Percentiles rank a stretch among this genome's conserved stretches.
phyloP scores from a whole-genome alignment of 2,329 filamentous ascomycete species.

The Scorias spongiosa region DNA sequence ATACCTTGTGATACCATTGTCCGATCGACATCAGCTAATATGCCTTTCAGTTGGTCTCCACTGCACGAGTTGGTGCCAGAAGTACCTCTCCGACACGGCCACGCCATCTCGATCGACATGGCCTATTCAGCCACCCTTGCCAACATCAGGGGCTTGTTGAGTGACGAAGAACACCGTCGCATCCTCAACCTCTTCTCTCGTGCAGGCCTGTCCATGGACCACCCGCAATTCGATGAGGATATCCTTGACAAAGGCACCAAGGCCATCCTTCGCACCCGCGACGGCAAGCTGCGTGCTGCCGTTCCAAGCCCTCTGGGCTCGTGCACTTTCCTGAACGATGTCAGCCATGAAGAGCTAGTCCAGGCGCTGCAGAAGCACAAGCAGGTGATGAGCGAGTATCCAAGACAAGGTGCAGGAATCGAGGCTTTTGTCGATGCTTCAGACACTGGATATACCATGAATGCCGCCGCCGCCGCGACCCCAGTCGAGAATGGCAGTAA shows the following conservation, averaged over 20 bases:
- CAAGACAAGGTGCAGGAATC: constrained; percentile 48
- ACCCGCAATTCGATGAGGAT: constrained; percentile 49
- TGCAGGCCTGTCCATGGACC: constrained; percentile 57
- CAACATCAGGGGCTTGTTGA: constrained; percentile 45
- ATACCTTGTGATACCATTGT: background rate
- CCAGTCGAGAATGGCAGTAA: constrained; percentile 20
- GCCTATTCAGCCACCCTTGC: constrained; percentile 57
- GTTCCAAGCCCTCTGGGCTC: constrained; percentile 52
- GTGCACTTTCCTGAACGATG: constrained; percentile 55
- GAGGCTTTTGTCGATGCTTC: constrained; percentile 55
- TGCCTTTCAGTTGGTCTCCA: constrained; percentile 44
- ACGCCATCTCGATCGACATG: constrained; percentile 65
- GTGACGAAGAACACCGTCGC: constrained; percentile 43
- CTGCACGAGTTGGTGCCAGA: constrained; percentile 55
- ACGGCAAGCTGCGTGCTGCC: constrained; percentile 51
- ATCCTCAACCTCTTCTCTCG: constrained; percentile 54
- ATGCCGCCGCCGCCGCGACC: constrained; percentile 24
- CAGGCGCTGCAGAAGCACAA: constrained; percentile 48
- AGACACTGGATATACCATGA: constrained; percentile 47
- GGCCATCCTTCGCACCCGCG: constrained; percentile 56
- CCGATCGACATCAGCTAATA: constrained; percentile 2
- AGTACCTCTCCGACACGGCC: constrained; percentile 54
- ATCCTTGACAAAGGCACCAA: constrained; percentile 50
- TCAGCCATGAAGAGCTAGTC: constrained; percentile 46
- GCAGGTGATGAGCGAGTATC: constrained; percentile 44